These are phyloP conservation scores for Hymenoscyphus salicellus DNA, from an alignment of 2,329 filamentous ascomycete genomes.

Conservation along the genomic window DNA sequence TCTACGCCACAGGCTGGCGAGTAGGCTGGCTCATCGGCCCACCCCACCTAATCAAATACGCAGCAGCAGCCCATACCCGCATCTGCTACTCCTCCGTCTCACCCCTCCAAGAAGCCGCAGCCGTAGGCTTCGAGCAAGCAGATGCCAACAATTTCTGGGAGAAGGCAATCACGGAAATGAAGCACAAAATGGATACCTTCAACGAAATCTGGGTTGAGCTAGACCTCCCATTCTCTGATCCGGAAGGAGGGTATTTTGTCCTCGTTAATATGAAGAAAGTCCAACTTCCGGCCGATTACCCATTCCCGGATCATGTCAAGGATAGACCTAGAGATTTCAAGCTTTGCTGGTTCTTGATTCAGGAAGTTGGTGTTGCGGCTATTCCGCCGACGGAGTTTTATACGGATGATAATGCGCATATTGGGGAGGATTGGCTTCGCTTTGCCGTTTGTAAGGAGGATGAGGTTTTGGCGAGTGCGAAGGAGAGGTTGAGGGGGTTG, in stretches of 20 bases:
- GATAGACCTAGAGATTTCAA: constrained; percentile 88
- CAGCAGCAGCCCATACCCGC: constrained; percentile 86
- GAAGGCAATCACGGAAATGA: constrained; percentile 79
- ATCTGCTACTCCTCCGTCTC: constrained; percentile 96
- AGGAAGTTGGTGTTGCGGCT: constrained; percentile 90
- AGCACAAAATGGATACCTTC: constrained; percentile 81
- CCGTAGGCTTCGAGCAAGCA: constrained; percentile 90
- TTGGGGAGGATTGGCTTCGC: constrained; percentile 88
- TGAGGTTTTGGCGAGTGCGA: constrained; percentile 74
- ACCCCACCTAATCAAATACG: constrained; percentile 83
- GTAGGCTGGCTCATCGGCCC: constrained; percentile 93
- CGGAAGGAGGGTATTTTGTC: constrained; percentile 96
- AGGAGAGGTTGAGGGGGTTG: constrained; percentile 69
- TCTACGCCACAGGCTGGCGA: constrained; percentile 96
- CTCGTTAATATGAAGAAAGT: constrained; percentile 91
- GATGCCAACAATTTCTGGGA: constrained; percentile 86
- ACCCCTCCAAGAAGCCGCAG: constrained; percentile 89
- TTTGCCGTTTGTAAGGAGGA: constrained; percentile 98
- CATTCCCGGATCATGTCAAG: constrained; percentile 85
- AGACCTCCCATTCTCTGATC: constrained; percentile 62
- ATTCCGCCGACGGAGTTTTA: constrained; percentile 98
- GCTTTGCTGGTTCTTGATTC: constrained; percentile 93
- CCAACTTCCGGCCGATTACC: constrained; percentile 76
- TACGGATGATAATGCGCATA: constrained; percentile 74
- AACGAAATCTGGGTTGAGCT: constrained; percentile 78